Conservation (phyloP, 2,329 filamentous ascomycete species). For the Paecilomyces dactylethromorphus region DNA sequence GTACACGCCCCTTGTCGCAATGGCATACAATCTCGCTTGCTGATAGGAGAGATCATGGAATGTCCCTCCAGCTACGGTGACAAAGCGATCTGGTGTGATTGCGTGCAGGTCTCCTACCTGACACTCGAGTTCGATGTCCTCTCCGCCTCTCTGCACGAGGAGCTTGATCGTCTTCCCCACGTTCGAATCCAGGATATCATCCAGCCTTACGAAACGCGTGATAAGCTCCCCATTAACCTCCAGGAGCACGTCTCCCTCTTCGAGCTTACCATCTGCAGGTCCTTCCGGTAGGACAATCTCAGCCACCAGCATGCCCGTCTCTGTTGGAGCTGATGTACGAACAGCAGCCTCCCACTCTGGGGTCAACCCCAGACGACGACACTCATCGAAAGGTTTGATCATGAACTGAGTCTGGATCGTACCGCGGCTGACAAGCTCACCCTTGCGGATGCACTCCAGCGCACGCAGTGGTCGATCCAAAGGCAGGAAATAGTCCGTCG, state of each 20-base stretch:
- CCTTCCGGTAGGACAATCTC: constrained; percentile 91
- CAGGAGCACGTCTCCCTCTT: constrained; percentile 89
- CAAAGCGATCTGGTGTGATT: constrained; percentile 93
- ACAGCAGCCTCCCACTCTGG: constrained; percentile 81
- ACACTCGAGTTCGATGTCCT: constrained; percentile 79
- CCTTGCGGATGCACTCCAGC: constrained; percentile 74
- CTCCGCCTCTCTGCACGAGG: constrained; percentile 78
- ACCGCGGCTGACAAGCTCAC: constrained; percentile 71
- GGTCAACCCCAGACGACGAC: constrained; percentile 76
- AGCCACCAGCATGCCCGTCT: constrained; percentile 94
- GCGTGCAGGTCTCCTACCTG: constrained; percentile 82
- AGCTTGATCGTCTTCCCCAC: constrained; percentile 74
- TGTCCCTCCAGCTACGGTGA: constrained; percentile 85
- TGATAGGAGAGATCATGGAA: constrained; percentile 98
- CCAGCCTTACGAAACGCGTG: constrained; percentile 85
- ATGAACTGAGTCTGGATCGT: constrained; percentile 99
- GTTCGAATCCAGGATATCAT: constrained; percentile 83
- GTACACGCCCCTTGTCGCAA: constrained; percentile 85
- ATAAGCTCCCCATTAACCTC: constrained; percentile 91
- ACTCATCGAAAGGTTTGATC: constrained; percentile 96
- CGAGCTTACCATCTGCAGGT: constrained; percentile 76
- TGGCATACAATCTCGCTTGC: constrained; percentile 90
- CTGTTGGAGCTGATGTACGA: constrained; percentile 76
- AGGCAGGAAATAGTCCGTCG: constrained; percentile 95
- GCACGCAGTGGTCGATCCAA: constrained; percentile 85